phyloP scores from a whole-genome alignment of 1,139 yeast species.

The Debaryomyces sp. region DNA sequence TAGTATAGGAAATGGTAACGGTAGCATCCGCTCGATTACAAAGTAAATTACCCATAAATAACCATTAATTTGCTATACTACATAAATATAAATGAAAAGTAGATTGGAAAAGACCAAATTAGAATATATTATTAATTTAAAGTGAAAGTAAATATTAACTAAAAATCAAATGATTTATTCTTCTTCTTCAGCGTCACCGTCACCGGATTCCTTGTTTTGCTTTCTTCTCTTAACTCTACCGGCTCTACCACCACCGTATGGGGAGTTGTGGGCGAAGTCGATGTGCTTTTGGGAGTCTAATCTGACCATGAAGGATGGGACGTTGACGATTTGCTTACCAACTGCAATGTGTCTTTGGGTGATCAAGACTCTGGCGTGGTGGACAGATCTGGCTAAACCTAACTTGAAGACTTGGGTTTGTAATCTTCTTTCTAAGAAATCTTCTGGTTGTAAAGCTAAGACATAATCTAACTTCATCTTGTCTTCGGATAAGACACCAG shows the following conservation, averaged over 20 bases:
- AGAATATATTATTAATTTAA: slow-evolving; percentile 1
- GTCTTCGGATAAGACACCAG: slow-evolving; percentile 99
- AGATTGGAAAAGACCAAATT: slow-evolving; percentile 11
- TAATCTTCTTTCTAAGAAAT: slow-evolving; percentile 99
- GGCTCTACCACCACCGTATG: slow-evolving; percentile 99
- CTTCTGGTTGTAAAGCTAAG: slow-evolving; percentile 96
- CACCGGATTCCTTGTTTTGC: slow-evolving; percentile 66
- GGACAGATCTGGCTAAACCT: slow-evolving; percentile 99
- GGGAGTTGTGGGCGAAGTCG: slow-evolving; percentile 98
- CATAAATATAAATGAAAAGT: slow-evolving; percentile 10
- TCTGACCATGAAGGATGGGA: slow-evolving; percentile 99
- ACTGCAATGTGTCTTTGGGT: slow-evolving; percentile 99
- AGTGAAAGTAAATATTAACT: slow-evolving; percentile 8
- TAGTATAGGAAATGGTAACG: background rate
- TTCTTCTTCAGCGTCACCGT: slow-evolving; percentile 67
- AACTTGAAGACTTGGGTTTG: slow-evolving; percentile 99
- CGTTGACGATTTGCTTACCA: slow-evolving; percentile 99
- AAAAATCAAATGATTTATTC: slow-evolving; percentile 43
- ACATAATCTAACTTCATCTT: slow-evolving; percentile 99
- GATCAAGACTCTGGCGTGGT: slow-evolving; percentile 99
- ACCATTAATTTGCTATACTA: slow-evolving; percentile 11
- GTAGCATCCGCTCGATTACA: background rate
- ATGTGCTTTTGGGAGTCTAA: slow-evolving; percentile 99
- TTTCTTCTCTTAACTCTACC: slow-evolving; percentile 99
- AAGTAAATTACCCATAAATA: background rate